These are phyloP conservation scores for Eucalyptus lansdowneana DNA, from an alignment of 345 rosid species.

Conservation along the genomic window DNA sequence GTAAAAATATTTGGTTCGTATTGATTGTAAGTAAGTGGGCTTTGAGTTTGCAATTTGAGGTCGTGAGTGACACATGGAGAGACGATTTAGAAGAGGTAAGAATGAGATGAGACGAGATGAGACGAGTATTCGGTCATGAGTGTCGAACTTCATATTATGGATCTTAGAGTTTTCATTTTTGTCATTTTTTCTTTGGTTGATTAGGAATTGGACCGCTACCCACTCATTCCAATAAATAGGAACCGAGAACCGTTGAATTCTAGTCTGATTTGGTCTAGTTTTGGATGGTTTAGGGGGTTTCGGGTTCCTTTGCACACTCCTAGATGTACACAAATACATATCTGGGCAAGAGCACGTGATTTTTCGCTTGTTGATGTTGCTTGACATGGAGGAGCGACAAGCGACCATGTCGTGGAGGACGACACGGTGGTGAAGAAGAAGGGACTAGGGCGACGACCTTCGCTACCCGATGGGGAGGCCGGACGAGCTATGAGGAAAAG, in stretches of 20 bases:
- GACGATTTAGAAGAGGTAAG: too few species aligned
- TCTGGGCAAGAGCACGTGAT: background rate
- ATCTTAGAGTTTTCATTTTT: too few species aligned
- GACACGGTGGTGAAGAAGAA: background rate
- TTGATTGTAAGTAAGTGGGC: rapidly evolving
- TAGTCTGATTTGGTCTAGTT: rapidly evolving
- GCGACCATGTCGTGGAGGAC: background rate
- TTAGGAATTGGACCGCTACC: rapidly evolving
- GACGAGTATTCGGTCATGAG: rapidly evolving
- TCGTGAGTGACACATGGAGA: rapidly evolving
- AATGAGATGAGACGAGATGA: rapidly evolving
- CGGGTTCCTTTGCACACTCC: too few species aligned
- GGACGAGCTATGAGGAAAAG: background rate
- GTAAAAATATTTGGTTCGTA: too few species aligned
- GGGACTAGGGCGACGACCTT: background rate
- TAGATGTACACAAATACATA: too few species aligned
- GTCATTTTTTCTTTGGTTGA: too few species aligned
- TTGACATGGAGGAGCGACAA: background rate
- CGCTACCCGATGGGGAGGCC: background rate
- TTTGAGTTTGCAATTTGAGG: rapidly evolving
- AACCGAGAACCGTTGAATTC: rapidly evolving
- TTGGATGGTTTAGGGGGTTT: rapidly evolving
- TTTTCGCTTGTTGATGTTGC: rapidly evolving
- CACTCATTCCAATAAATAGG: rapidly evolving
- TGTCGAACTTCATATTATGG: rapidly evolving